Base-by-base conservation (phyloP, 202 grass and related monocot species). In the Panicum virgatum region DNA sequence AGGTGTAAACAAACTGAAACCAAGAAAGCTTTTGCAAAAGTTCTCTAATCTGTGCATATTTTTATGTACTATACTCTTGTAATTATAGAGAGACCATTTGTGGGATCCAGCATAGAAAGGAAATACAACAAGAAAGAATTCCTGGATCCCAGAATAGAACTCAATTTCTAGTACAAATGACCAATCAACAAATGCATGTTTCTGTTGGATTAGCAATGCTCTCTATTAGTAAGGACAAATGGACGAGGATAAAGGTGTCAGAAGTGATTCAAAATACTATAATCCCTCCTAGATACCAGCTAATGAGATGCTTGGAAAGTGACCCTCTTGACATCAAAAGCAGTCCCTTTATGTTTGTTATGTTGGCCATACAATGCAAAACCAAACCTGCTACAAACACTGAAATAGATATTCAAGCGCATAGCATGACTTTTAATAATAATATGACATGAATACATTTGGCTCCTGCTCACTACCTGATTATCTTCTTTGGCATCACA, bases 301-400 rank as follows among this genome's bases (percentile, higher is more conserved):
- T 76, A 76, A 75, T 75, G 47, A 51, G 4, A 12, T 76, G 83
- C 70, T 46, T 51, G 34, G 62, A 40, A 81, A 82, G 85, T 76
- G 78, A 30, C 70, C 38, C 19, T 53, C 13, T 61, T 82, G 20
- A 36, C 77, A 58, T 75, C 53, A 40, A 69, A 84, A 64, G 56
- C 22, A 7, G 38, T 47, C 56, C 69, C 46, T 66, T 80, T 66
- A 80, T 68, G 60, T 48, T 62, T 53, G 63, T 1, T 76, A 43
- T 52, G 12, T 50, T 60, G 51, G 39, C 29, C 62, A 76, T 69
- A 12, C 32, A 36, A 61, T n/a, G 52, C 54, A 48, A 69, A 79
- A n/a, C n/a, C n/a, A n/a, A n/a, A 50, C 14, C 32, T 69, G 16
- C 36, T 25, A 52, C 13, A 69, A 81, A 70, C 54, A 46, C 36